Evolutionary conservation across 257 asterid species (phyloP), one percentile per base, ranked within the genome.

Genomic region (Gentiana macrophylla): DNA sequence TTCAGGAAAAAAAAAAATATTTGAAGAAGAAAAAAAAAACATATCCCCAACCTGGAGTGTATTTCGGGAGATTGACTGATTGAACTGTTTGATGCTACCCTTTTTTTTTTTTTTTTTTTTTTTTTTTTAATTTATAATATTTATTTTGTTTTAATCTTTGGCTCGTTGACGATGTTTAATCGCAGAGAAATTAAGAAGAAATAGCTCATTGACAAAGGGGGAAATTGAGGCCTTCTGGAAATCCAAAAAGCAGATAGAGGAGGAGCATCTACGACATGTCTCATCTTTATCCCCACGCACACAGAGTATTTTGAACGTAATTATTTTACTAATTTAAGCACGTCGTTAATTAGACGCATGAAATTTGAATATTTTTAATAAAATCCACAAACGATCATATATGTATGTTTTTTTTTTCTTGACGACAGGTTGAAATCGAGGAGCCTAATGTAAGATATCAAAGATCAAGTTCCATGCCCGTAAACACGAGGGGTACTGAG

Each of bases 171-270:
- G 24, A 24, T 24, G 24, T 24, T 24, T 24, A 24, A 24, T 24
- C 24, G 24, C 67, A 84, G 97, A 43, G 59, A 74, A 71, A 59
- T 66, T 51, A 0, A 59, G 55, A 56, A 84, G 94, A 70, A 86
- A 70, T 45, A 84, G 60, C 71, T 86, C 95, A 5, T 12, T 84
- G 57, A 89, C 97, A 0, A 89, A 72, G 50, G 93, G 64, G 6
- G 94, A 77, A 52, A 84, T 86, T 8, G 88, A 77, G 8, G 66
- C 84, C 1, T 89, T 67, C 50, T 89, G 97, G 97, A 86, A 73
- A 69, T 69, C 79, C 1, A 84, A 73, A 77, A 86, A 84, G 69
- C 56, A 37, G 8, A 82, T 70, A 35, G 94, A 86, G 59, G 84
- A 84, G 50, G 94, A 86, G 49, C 92, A 89, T 72, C 67, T 79